phyloP scores from a whole-genome alignment of 1,284 basidiomycete genomes.

The Meripilus lineatus region DNA sequence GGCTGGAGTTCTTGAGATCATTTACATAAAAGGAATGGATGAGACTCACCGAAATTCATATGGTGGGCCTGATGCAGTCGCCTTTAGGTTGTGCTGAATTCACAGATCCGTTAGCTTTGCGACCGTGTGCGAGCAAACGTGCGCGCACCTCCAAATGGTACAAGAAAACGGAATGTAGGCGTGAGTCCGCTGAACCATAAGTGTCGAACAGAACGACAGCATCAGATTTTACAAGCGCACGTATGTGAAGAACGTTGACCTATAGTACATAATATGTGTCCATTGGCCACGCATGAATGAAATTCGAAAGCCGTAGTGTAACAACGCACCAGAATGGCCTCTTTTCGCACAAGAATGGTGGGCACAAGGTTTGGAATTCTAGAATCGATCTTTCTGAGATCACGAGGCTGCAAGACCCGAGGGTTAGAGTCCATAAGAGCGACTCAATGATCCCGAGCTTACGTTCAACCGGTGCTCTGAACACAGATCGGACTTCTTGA shows the following conservation, averaged over 20 bases:
- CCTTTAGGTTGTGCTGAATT: conserved; percentile 74
- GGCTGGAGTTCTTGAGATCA: conserved; percentile 17
- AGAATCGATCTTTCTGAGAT: conserved; percentile 95
- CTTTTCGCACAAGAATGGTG: conserved; percentile 85
- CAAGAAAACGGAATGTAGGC: conserved; percentile 81
- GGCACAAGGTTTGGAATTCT: conserved; percentile 92
- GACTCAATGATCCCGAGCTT: conserved; percentile 19
- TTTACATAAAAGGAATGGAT: conserved; percentile 6
- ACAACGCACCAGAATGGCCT: conserved; percentile 82
- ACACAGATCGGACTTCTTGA: conserved; percentile 87
- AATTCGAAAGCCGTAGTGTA: no score
- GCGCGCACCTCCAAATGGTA: conserved; percentile 80
- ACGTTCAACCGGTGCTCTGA: conserved; percentile 86
- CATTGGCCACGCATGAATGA: no score
- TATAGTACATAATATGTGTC: conserved; percentile 24
- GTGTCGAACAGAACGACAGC: conserved; percentile 91
- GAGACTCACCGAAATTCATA: conserved; percentile 83
- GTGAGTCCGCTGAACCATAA: conserved; percentile 79
- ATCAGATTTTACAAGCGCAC: conserved; percentile 92
- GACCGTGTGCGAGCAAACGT: no score
- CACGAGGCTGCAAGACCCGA: conserved; percentile 67
- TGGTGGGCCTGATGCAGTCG: conserved; percentile 59
- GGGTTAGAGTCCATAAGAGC: conserved; percentile 7
- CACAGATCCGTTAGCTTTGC: conserved; percentile 13
- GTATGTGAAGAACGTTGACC: conserved; percentile 93